A percentile compares a stretch with the other conserved stretches of the same genome.
phyloP scores from a whole-genome alignment of 1,284 basidiomycete genomes.

The Ustilago nuda region DNA sequence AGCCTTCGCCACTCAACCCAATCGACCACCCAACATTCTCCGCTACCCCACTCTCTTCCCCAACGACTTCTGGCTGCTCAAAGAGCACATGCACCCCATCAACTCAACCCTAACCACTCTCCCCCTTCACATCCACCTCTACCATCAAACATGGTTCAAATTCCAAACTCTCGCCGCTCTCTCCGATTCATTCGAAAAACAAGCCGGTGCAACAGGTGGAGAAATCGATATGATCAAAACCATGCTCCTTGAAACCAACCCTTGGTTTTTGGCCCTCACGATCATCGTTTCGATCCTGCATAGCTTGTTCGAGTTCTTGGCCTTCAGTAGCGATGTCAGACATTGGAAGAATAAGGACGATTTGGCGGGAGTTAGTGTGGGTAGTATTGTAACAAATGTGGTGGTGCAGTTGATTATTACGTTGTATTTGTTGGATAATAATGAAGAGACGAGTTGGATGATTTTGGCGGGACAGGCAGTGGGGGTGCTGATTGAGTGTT shows the following conservation, averaged over 20 bases:
- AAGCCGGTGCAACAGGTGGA: constrained; percentile 77
- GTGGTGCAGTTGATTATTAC: constrained; percentile 84
- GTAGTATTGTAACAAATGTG: constrained; percentile 86
- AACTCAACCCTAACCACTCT: constrained; percentile 70
- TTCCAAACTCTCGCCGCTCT: constrained; percentile 65
- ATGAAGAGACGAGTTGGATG: constrained; percentile 94
- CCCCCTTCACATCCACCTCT: constrained; percentile 84
- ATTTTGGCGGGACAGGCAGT: constrained; percentile 82
- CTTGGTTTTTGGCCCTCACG: constrained; percentile 84
- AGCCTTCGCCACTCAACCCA: constrained; percentile 12
- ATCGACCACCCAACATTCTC: constrained; percentile 30
- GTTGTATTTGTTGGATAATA: constrained; percentile 93
- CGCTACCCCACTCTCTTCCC: constrained; percentile 82
- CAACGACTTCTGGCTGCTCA: constrained; percentile 85
- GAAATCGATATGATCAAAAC: constrained; percentile 71
- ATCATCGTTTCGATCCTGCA: constrained; percentile 84
- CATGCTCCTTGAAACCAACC: constrained; percentile 79
- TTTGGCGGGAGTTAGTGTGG: constrained; percentile 73
- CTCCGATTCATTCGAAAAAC: constrained; percentile 77
- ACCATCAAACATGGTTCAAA: constrained; percentile 75
- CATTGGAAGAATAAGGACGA: constrained; percentile 92
- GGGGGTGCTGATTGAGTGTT: constrained; percentile 90
- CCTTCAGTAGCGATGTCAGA: constrained; percentile 78
- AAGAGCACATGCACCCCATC: constrained; percentile 68
- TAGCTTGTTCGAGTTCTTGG: constrained; percentile 74